Base-by-base conservation (phyloP, 208 protist species). In the Porcisia deanei region DNA sequence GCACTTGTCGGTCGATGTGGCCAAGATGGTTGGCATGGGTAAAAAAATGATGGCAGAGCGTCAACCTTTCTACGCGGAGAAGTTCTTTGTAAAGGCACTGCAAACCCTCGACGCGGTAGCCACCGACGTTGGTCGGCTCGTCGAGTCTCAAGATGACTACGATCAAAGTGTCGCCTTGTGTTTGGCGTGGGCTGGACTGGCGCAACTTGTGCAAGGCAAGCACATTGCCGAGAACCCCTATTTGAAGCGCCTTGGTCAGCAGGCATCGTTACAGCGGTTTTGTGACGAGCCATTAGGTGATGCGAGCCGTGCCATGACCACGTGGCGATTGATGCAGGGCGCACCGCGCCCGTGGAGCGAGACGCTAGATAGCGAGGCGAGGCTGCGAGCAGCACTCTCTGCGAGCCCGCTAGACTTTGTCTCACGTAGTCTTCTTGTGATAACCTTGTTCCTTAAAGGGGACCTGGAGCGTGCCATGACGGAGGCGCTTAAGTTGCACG, bases 401-500 rank as follows among this genome's bases (percentile, higher is more conserved):
- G 41, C 20, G 10, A 70, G 82, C 5, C 89, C 93, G 20, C 70
- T 83, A 0, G 91, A 92, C 60, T 47, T 77, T 49, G 54, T 65
- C 16, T 53, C 74, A 14, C 89, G 93, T 25, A 83, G 83, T 14
- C 66, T 91, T n/a, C 85, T 95, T 53, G 86, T 96, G n/a, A 82
- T 96, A 39, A 95, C 93, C 0, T 66, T 95, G 1, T 97, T 97
- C 70, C 75, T 97, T 9, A 72, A 79, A 43, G 91, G 91, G 4
- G 93, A 97, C 61, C 25, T 97, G n/a, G 91, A 97, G 84, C 89
- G 91, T 12, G 86, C 83, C 52, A 64, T 97, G 60, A 97, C 93
- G 49, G 93, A 97, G 87, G 91, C 90, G 34, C 58, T 95, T 41
- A 97, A 96, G 81, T 72, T 95, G 70, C 81, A 87, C 52, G 75